These are phyloP conservation scores for Geosmithia flava DNA, from an alignment of 2,329 filamentous ascomycete species.

Conservation along the genomic window DNA sequence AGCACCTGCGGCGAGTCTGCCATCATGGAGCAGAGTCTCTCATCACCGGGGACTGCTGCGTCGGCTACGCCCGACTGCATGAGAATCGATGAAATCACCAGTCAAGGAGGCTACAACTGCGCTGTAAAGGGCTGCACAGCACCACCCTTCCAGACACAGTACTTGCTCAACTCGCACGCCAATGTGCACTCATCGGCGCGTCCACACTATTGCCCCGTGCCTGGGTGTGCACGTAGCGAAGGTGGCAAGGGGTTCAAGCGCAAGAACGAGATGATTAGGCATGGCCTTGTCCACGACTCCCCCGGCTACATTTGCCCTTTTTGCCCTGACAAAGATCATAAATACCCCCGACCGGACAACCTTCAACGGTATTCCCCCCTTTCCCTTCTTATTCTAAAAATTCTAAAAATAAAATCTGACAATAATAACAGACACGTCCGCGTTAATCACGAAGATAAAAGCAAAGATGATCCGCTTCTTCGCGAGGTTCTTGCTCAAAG, in stretches of 20 bases:
- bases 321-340: conserved; percentile 86
- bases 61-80: conserved; percentile 33
- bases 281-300: conserved; percentile 83
- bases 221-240: conserved; percentile 48
- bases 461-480: conserved; percentile 72
- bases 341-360: conserved; percentile 91
- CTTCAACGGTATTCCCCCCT: conserved; percentile 60
- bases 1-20: conserved; percentile 32
- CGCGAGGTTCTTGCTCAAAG: conserved; percentile 78
- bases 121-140: conserved; percentile 52
- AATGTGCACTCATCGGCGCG: conserved; percentile 56
- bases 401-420: conserved; percentile 3
- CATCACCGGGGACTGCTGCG: conserved; percentile 25
- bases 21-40: conserved; percentile 28
- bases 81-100: conserved; percentile 46
- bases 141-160: conserved; percentile 63
- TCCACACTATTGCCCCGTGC: conserved; percentile 54
- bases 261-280: conserved; percentile 62
- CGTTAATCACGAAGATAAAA: conserved; percentile 81
- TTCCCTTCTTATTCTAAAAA: not conserved
- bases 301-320: conserved; percentile 96
- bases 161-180: conserved; percentile 67
- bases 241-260: conserved; percentile 58
- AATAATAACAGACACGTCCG: conserved; percentile 61
- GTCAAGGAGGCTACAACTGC: conserved; percentile 46